Conservation (phyloP, 2,329 filamentous ascomycete genomes). For the Fusarium drepaniforme region DNA sequence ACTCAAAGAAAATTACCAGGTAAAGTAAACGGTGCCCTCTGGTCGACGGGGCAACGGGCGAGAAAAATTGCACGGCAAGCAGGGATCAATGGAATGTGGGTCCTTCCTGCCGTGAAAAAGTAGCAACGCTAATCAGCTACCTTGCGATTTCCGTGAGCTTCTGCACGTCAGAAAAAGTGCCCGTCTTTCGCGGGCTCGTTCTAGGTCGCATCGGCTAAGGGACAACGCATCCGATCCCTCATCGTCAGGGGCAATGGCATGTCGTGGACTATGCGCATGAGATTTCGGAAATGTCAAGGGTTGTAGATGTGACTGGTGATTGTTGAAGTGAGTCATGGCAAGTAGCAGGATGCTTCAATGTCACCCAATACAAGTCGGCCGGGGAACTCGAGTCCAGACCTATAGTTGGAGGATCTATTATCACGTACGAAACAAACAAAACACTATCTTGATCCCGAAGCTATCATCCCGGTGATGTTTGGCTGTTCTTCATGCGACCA, state of each 20-base stretch:
- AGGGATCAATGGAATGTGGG: slow-evolving; percentile 28
- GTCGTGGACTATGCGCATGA: not conserved
- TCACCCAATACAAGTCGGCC: slow-evolving; percentile 12
- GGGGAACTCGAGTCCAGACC: not conserved
- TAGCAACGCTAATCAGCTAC: not conserved
- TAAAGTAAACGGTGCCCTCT: slow-evolving; percentile 37
- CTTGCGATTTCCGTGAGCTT: not conserved
- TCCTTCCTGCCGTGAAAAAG: not conserved
- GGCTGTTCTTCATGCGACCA: slow-evolving; percentile 2
- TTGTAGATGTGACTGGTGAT: not conserved
- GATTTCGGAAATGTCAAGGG: not conserved
- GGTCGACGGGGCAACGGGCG: slow-evolving; percentile 45
- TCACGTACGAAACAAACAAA: slow-evolving; percentile 5
- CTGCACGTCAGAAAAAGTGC: not conserved
- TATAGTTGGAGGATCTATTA: slow-evolving; percentile 5
- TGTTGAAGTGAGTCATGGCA: slow-evolving; percentile 14
- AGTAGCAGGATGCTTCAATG: not conserved
- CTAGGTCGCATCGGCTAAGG: not conserved
- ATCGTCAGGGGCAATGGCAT: slow-evolving; percentile 1
- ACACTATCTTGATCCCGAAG: not conserved
- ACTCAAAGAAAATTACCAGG: slow-evolving; percentile 27
- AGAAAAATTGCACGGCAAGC: slow-evolving; percentile 26
- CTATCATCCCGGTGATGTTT: not conserved
- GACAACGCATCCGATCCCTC: not conserved
- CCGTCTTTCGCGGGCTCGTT: too few species aligned